These are phyloP conservation scores for Pseudozyma thailandica DNA, from an alignment of 1,284 basidiomycete genomes.

Conservation along the genomic window DNA sequence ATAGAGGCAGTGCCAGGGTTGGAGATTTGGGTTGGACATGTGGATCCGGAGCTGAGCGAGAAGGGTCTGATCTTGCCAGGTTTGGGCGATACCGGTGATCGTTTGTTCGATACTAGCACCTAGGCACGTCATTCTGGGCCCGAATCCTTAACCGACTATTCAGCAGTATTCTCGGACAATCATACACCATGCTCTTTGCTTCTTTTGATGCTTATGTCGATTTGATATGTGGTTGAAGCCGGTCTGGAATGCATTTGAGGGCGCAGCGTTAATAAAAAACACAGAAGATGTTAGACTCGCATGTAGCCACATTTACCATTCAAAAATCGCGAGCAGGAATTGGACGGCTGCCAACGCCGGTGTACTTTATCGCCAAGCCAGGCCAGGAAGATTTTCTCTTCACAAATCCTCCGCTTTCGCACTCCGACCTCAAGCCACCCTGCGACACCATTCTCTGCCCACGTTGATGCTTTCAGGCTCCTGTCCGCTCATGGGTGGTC, in stretches of 20 bases:
- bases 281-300: too few species aligned
- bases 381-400: neutral
- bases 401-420: conserved; percentile 6
- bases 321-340: too few species aligned
- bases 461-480: neutral
- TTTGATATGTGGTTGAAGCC: too few species aligned
- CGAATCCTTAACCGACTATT: too few species aligned
- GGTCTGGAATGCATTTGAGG: too few species aligned
- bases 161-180: too few species aligned
- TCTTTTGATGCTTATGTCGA: too few species aligned
- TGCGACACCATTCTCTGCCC: neutral
- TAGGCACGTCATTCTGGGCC: conserved; percentile 2
- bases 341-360: too few species aligned
- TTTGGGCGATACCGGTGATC: conserved; percentile 62
- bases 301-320: too few species aligned
- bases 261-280: too few species aligned
- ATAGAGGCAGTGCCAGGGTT: conserved; percentile 78
- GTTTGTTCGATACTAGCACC: conserved; percentile 52
- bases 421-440: neutral
- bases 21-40: conserved; percentile 73
- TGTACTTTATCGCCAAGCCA: neutral
- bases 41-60: conserved; percentile 58
- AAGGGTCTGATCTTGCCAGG: conserved; percentile 63
- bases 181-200: too few species aligned
- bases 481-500: too few species aligned